Percentiles rank a stretch among this genome's conserved stretches.
phyloP scores from a whole-genome alignment of 352 stramenopile species.

The Blastocystis sp. region DNA sequence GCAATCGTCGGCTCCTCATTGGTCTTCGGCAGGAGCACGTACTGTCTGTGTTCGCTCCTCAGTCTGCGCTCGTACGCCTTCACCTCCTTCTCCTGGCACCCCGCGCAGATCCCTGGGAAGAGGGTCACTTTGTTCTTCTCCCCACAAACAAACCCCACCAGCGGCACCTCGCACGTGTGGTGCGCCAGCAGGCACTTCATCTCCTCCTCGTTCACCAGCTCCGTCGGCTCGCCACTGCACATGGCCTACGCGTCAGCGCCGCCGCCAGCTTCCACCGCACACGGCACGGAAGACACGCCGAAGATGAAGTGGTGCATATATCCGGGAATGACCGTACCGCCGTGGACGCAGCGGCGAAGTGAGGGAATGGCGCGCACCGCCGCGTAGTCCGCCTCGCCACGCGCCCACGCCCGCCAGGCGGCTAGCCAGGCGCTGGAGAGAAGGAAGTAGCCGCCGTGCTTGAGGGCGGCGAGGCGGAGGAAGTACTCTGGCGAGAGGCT shows the following conservation, averaged over 20 bases:
- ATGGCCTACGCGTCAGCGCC: constrained; percentile 5
- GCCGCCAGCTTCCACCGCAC: neutral
- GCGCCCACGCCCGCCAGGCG: neutral
- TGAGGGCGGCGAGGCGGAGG: neutral
- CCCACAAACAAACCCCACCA: constrained; percentile 15
- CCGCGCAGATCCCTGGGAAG: constrained; percentile 21
- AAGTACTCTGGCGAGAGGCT: constrained; percentile 28
- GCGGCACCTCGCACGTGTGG: neutral
- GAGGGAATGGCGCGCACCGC: neutral
- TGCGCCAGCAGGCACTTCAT: neutral
- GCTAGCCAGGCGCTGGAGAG: neutral
- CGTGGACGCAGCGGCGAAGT: neutral
- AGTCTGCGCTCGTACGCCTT: constrained; percentile 26
- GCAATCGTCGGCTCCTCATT: neutral
- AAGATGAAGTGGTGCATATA: constrained; percentile 59
- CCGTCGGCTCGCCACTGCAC: neutral
- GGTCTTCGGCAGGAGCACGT: neutral
- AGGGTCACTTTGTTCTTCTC: neutral
- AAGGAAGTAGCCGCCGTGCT: constrained; percentile 53
- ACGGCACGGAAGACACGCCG: constrained; percentile 10
- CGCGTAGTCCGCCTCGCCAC: neutral
- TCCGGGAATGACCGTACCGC: constrained; percentile 2
- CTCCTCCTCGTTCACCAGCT: constrained; percentile 40
- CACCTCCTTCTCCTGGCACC: constrained; percentile 31
- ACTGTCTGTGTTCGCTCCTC: neutral